A percentile compares a stretch with the other conserved stretches of the same genome.
Conservation (phyloP, 148 eudicot genomes). For the Chenopodium suecicum region DNA sequence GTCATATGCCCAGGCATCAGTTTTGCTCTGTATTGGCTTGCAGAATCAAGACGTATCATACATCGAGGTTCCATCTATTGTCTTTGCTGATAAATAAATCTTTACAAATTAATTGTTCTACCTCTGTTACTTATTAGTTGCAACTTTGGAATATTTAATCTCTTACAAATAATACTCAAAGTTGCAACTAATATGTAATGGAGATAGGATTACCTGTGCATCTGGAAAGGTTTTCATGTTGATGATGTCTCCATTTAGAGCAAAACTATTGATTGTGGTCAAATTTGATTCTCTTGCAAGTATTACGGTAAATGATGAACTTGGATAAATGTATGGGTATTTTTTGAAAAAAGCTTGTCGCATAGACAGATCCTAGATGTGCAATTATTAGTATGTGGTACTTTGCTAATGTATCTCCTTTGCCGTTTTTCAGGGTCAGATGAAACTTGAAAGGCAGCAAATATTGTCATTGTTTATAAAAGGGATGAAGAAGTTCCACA, state of each 20-base stretch:
- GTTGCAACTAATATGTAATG: no score
- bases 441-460: conserved; percentile 76
- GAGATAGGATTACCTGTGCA: background rate
- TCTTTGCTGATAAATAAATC: background rate
- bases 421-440: conserved; percentile 49
- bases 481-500: conserved; percentile 72
- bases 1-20: conserved; percentile 79
- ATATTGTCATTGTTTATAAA: conserved; percentile 65
- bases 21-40: conserved; percentile 86
- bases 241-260: background rate
- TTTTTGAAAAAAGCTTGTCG: background rate
- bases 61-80: conserved; percentile 52
- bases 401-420: background rate
- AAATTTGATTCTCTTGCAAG: background rate
- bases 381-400: background rate
- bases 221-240: background rate
- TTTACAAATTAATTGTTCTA: background rate
- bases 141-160: no score
- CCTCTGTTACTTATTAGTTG: no score
- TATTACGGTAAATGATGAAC: background rate
- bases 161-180: no score
- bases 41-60: conserved; percentile 62
- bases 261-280: background rate
- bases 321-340: background rate
- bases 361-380: background rate